A percentile compares a stretch with the other conserved stretches of the same genome.
phyloP scores from a whole-genome alignment of 495 filamentous ascomycete genomes.

The Aspergillus steynii region DNA sequence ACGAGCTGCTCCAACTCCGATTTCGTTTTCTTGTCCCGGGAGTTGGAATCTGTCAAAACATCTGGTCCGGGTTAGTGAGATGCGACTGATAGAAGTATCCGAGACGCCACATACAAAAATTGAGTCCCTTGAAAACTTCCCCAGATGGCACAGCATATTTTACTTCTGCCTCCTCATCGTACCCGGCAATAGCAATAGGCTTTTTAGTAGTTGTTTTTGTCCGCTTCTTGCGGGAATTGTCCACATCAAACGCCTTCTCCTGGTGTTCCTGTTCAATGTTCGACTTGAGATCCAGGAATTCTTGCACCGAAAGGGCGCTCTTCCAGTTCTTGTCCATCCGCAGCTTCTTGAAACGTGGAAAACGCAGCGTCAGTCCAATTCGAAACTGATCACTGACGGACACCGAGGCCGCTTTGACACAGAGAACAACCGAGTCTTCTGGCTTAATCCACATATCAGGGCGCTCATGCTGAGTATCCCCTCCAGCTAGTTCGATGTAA shows the following conservation, averaged over 20 bases:
- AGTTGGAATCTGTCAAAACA: slow-evolving; percentile 60
- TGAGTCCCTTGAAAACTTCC: slow-evolving; percentile 69
- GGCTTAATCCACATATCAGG: slow-evolving; percentile 96
- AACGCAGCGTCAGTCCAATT: slow-evolving; percentile 77
- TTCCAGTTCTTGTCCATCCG: slow-evolving; percentile 84
- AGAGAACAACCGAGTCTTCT: slow-evolving; percentile 80
- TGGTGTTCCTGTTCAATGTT: slow-evolving; percentile 72
- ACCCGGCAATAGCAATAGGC: slow-evolving; percentile 69
- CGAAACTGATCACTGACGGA: slow-evolving; percentile 73
- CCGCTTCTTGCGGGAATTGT: slow-evolving; percentile 65
- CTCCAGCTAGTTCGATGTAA: slow-evolving; percentile 80
- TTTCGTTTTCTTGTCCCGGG: slow-evolving; percentile 69
- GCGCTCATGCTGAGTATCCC: slow-evolving; percentile 68
- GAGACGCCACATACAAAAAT: slow-evolving; percentile 62
- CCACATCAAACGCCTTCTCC: slow-evolving; percentile 79
- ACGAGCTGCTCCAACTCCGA: slow-evolving; percentile 80
- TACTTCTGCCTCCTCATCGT: slow-evolving; percentile 49
- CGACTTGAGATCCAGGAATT: slow-evolving; percentile 70
- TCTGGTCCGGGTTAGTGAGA: slow-evolving; percentile 34
- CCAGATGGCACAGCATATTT: slow-evolving; percentile 58
- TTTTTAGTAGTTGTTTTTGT: slow-evolving; percentile 67
- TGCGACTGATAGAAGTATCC: neutral
- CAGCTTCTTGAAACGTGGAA: slow-evolving; percentile 85
- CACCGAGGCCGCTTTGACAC: slow-evolving; percentile 87
- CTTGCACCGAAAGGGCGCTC: slow-evolving; percentile 70